phyloP scores from a whole-genome alignment of 2,329 filamentous ascomycete genomes.

The Blastomyces silverae region DNA sequence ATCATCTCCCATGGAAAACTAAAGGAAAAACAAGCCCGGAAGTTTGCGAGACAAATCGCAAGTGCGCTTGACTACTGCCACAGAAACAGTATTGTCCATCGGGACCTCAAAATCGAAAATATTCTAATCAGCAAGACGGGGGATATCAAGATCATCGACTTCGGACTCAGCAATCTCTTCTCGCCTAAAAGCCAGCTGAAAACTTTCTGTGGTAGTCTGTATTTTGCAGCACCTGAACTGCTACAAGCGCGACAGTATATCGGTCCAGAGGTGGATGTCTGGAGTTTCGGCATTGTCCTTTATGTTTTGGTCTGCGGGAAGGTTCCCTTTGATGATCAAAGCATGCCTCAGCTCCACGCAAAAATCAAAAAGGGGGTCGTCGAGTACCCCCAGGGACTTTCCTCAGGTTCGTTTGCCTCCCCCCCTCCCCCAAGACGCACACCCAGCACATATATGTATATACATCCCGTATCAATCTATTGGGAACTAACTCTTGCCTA shows the following conservation, averaged over 20 bases:
- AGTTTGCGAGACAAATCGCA: constrained; percentile 95
- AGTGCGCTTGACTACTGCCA: constrained; percentile 97
- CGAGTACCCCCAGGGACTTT: constrained; percentile 91
- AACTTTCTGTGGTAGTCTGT: constrained; percentile 95
- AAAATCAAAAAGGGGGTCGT: constrained; percentile 98
- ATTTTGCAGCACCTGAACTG: constrained; percentile 93
- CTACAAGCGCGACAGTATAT: constrained; percentile 91
- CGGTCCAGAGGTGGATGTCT: constrained; percentile 92
- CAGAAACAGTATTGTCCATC: constrained; percentile 94
- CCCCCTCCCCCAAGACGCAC: too few relatives aligned
- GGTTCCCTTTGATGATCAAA: constrained; percentile 97
- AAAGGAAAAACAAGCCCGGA: constrained; percentile 96
- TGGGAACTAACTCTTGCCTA: constrained; percentile 42
- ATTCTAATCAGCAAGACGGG: constrained; percentile 98
- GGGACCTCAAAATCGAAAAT: constrained; percentile 97
- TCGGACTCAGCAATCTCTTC: constrained; percentile 94
- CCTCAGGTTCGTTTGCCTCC: constrained; percentile 58
- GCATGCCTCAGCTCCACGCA: constrained; percentile 94
- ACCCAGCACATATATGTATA: neutral
- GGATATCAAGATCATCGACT: constrained; percentile 99
- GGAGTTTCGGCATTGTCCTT: constrained; percentile 97
- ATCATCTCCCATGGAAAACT: constrained; percentile 97
- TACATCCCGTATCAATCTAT: constrained; percentile 16
- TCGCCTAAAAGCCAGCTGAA: constrained; percentile 77
- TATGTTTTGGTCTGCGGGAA: constrained; percentile 97